Evolutionary conservation across 1,139 yeast species (phyloP), one percentile per base, ranked within the genome.

Genomic region (Hemisphaericaspora xylofermentans): DNA sequence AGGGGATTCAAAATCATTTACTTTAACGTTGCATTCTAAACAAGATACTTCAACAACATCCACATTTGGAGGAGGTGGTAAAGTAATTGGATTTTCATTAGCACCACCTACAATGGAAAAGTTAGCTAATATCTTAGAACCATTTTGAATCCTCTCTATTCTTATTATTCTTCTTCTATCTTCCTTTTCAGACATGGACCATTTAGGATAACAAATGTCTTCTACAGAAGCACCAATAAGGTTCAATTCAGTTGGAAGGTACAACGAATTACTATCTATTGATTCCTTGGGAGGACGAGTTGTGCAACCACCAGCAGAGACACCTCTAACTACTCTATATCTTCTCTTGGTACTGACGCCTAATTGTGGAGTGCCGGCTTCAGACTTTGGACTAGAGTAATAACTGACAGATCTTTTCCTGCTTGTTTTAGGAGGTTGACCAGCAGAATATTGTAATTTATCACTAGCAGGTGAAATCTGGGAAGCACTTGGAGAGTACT

Each of bases 1-100:
- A 13, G 31, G 25, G n/a, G 44, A 43, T 33, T 64, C 61, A 31
- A 18, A 31, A 44, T 67, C 71, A 36, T 67, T 70, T n/a, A 60
- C 56, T 16, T 57, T 49, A 3, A 63, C 64, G 38, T 60, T 61
- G 47, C 82, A 76, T 51, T 75, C 74, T 32, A 80, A 60, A 53
- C 85, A 80, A 29, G 81, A 74, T 19, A 81, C 80, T 52, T 81
- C 86, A 33, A 78, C 73, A 35, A 75, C 78, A 43, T 76, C 80
- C 21, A 67, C 72, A 34, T 53, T 49, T 0, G 64, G 64, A 1
- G 66, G 61, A 2, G 70, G 60, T 6, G 71, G 68, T 27, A 60
- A 50, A 2, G 68, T 56, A 1, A 58, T 60, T 10, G 79, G 78
- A 43, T 76, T 61, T 43, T 74, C 78, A 40, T 63, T 58, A 9